Conservation (phyloP, 2,329 filamentous ascomycete species). For the Verticillium nubilum region DNA sequence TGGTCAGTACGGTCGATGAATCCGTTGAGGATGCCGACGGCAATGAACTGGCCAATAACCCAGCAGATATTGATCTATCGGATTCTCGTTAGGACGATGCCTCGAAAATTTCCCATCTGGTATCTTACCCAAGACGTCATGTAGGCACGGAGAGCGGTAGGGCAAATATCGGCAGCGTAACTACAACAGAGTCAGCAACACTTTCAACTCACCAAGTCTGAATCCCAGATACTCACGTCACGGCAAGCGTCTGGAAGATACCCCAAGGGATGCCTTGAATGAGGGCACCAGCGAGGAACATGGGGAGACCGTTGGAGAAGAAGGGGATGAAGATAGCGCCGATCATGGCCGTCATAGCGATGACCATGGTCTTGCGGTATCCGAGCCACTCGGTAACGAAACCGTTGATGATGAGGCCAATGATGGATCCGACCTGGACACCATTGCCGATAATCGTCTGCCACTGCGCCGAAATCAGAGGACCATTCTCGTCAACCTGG, state of each 20-base stretch:
- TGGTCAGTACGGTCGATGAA: conserved; percentile 31
- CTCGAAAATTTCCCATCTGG: not conserved
- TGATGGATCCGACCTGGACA: conserved; percentile 45
- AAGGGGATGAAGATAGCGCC: conserved; percentile 48
- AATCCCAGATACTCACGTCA: conserved; percentile 49
- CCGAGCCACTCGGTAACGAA: conserved; percentile 44
- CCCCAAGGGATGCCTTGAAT: conserved; percentile 45
- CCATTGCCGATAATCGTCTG: conserved; percentile 52
- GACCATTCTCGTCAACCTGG: conserved; percentile 26
- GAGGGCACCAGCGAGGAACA: conserved; percentile 37
- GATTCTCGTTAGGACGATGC: not conserved
- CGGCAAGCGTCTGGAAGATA: conserved; percentile 44
- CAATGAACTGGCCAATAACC: conserved; percentile 47
- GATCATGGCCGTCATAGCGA: conserved; percentile 37
- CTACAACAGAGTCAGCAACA: conserved; percentile 21
- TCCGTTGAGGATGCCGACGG: conserved; percentile 38
- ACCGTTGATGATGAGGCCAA: conserved; percentile 50
- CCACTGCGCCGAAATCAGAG: conserved; percentile 46
- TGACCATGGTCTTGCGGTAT: conserved; percentile 44
- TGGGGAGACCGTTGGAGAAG: conserved; percentile 40
- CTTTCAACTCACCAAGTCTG: not conserved
- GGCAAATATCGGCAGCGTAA: conserved; percentile 34
- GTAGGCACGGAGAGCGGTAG: conserved; percentile 46
- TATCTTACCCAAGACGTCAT: conserved; percentile 44
- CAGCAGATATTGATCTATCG: conserved; percentile 30